Evolutionary conservation across 2,329 filamentous ascomycete genomes (phyloP).

Genomic region (Penicillium sp.): DNA sequence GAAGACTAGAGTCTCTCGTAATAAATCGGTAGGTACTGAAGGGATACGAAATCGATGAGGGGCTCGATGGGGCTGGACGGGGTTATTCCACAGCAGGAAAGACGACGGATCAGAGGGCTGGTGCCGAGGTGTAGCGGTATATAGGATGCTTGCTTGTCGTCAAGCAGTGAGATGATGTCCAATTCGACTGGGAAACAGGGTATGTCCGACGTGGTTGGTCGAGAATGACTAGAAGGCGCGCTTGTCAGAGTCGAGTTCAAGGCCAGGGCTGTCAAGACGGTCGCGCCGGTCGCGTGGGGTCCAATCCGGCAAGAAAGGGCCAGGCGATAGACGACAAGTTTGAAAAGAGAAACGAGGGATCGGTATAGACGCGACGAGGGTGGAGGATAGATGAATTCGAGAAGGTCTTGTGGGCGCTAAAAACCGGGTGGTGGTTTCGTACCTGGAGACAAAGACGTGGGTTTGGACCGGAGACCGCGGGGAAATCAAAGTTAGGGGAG

Average conservation of each 20-base stretch:
- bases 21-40: slow-evolving; percentile 26
- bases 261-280: neutral
- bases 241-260: slow-evolving; percentile 17
- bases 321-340: neutral
- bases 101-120: neutral
- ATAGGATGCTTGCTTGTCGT: slow-evolving; percentile 3
- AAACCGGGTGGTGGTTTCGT: slow-evolving; percentile 15
- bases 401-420: neutral
- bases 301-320: slow-evolving; percentile 1
- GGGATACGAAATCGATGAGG: slow-evolving; percentile 14
- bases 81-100: neutral
- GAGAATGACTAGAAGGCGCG: slow-evolving; percentile 13
- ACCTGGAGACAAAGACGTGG: slow-evolving; percentile 28
- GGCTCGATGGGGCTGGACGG: slow-evolving; percentile 8
- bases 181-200: neutral
- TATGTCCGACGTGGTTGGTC: neutral
- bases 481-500: slow-evolving; percentile 2
- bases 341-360: neutral
- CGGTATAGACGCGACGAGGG: neutral
- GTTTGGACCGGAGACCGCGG: slow-evolving; percentile 11
- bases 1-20: slow-evolving; percentile 29
- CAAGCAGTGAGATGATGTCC: neutral
- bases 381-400: slow-evolving; percentile 1
- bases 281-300: slow-evolving; percentile 26
- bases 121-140: neutral